These are phyloP conservation scores for Podaxis sp. DNA, from an alignment of 768 basidiomycete species.

Conservation along the genomic window DNA sequence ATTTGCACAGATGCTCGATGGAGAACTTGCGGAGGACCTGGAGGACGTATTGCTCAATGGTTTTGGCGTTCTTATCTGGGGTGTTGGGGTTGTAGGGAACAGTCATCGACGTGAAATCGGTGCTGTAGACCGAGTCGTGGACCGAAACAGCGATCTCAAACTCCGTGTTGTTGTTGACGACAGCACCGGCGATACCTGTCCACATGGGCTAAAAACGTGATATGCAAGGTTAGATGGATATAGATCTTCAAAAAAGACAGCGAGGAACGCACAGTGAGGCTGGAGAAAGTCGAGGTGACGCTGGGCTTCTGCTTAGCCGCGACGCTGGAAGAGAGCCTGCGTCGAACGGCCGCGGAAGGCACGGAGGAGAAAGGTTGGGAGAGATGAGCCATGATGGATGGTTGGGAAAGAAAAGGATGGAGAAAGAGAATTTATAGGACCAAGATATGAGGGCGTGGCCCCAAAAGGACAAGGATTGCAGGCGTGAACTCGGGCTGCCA, in stretches of 20 bases:
- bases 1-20: conserved; percentile 79
- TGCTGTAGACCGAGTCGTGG: conserved; percentile 83
- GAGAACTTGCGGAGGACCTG: conserved; percentile 71
- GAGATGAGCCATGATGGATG: conserved; percentile 47
- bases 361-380: conserved; percentile 57
- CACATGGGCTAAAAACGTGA: conserved; percentile 69
- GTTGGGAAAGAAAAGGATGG: conserved; percentile 24
- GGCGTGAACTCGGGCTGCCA: not conserved
- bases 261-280: conserved; percentile 57
- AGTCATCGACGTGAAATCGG: conserved; percentile 65
- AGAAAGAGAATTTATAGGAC: conserved; percentile 26
- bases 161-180: conserved; percentile 55
- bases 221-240: conserved; percentile 21
- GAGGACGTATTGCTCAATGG: conserved; percentile 64
- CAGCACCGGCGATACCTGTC: conserved; percentile 72
- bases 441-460: conserved; percentile 19
- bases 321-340: conserved; percentile 64
- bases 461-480: conserved; percentile 23
- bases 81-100: conserved; percentile 52
- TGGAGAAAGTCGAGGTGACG: conserved; percentile 53
- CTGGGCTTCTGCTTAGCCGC: conserved; percentile 48
- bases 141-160: conserved; percentile 77
- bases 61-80: conserved; percentile 52
- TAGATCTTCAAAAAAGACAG: conserved; percentile 9
- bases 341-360: conserved; percentile 58